These are phyloP conservation scores for Globisporangium radiosum DNA, from an alignment of 352 stramenopile genomes.

Conservation along the genomic window DNA sequence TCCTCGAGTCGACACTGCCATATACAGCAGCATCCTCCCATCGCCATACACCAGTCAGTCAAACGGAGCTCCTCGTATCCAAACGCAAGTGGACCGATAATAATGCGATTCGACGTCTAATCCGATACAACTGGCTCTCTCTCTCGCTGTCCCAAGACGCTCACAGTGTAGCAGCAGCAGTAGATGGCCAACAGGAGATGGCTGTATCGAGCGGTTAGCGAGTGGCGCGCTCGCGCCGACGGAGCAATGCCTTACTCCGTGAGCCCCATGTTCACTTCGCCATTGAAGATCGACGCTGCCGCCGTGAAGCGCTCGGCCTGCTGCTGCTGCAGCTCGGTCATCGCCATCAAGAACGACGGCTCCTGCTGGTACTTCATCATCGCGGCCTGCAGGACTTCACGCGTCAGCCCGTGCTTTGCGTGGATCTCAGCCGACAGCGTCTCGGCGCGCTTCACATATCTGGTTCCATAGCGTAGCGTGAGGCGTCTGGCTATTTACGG, in stretches of 20 bases:
- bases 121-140: not conserved
- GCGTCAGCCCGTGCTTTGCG: conserved; percentile 81
- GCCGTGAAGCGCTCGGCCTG: conserved; percentile 80
- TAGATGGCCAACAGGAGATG: too few species aligned
- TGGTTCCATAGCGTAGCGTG: not conserved
- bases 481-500: not conserved
- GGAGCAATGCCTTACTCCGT: conserved; percentile 36
- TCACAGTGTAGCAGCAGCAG: too few species aligned
- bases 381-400: conserved; percentile 80
- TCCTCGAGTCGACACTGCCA: too few species aligned
- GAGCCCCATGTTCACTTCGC: conserved; percentile 87
- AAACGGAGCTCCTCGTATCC: not conserved
- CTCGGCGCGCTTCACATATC: conserved; percentile 86
- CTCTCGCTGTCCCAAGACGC: not conserved
- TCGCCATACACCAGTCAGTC: too few species aligned
- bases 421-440: conserved; percentile 82
- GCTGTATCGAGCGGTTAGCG: too few species aligned
- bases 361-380: conserved; percentile 92
- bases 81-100: conserved; percentile 1
- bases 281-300: conserved; percentile 81
- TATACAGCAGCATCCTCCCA: too few species aligned
- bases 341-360: conserved; percentile 78
- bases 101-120: conserved; percentile 2
- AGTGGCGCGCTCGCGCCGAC: too few species aligned
- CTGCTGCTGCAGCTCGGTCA: conserved; percentile 84